Conservation (phyloP, 257 asterid species). For the Galeopsis tetrahit region DNA sequence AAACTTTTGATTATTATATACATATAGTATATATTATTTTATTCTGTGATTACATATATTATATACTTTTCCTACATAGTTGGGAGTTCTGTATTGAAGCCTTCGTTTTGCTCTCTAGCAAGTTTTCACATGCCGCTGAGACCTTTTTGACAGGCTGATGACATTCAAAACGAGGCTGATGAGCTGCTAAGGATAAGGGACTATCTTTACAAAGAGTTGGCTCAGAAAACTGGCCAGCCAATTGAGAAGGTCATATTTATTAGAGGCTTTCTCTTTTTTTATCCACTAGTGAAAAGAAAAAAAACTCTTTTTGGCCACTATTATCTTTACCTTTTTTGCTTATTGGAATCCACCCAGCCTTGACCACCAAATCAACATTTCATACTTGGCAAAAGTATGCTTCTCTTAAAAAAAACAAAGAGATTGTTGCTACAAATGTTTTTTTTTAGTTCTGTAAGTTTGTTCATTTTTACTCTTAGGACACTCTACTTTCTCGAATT, state of each 20-base stretch:
- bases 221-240: conserved; percentile 86
- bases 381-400: neutral
- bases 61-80: too few relatives aligned
- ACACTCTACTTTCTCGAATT: too few relatives aligned
- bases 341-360: neutral
- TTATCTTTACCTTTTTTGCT: neutral
- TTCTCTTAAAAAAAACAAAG: neutral
- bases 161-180: conserved; percentile 78
- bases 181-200: conserved; percentile 85
- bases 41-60: too few relatives aligned
- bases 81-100: neutral
- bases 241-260: conserved; percentile 61
- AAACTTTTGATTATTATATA: too few relatives aligned
- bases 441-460: too few relatives aligned
- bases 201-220: conserved; percentile 89
- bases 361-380: neutral
- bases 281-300: neutral
- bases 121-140: conserved; percentile 15
- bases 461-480: too few relatives aligned
- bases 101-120: conserved; percentile 9
- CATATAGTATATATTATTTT: too few relatives aligned
- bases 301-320: neutral
- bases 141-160: conserved; percentile 74
- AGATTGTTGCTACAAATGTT: neutral
- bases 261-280: neutral